Percentiles rank a stretch among this genome's conserved stretches.
Conservation (phyloP, 257 asterid species). For the Orobanche coerulescens region DNA sequence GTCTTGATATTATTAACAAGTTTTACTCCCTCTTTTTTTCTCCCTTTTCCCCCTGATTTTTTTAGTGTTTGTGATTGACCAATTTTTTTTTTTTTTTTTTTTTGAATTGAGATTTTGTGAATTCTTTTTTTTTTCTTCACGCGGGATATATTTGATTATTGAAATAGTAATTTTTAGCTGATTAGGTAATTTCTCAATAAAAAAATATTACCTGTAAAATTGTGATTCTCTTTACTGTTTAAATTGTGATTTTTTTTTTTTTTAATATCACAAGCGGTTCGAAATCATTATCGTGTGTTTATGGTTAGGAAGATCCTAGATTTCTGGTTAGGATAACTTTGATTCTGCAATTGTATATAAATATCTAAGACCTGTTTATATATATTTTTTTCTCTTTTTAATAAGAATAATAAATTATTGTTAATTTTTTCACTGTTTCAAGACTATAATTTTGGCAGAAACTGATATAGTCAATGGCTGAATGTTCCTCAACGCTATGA, state of each 20-base stretch:
- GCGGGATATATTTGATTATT: conserved; percentile 12
- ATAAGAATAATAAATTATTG: too few species aligned
- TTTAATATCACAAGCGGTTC: background rate
- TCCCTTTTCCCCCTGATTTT: background rate
- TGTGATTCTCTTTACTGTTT: background rate
- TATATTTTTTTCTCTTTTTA: too few species aligned
- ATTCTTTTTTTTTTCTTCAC: background rate
- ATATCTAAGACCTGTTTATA: background rate
- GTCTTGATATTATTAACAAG: background rate
- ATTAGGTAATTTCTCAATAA: background rate
- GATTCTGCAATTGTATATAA: background rate
- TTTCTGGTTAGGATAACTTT: background rate
- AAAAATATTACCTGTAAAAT: background rate
- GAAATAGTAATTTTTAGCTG: background rate
- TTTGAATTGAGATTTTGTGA: background rate
- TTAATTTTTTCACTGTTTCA: too few species aligned
- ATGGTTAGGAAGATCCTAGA: conserved; percentile 4
- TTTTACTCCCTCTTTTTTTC: background rate
- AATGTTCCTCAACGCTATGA: background rate
- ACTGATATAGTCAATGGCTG: background rate
- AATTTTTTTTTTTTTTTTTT: background rate
- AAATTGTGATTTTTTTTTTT: background rate
- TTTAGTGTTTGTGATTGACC: conserved; percentile 10
- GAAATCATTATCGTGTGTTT: background rate
- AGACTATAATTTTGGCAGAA: background rate